Base-by-base conservation (phyloP, 108 stramenopile genomes). In the Stephanodiscus minutulus region DNA sequence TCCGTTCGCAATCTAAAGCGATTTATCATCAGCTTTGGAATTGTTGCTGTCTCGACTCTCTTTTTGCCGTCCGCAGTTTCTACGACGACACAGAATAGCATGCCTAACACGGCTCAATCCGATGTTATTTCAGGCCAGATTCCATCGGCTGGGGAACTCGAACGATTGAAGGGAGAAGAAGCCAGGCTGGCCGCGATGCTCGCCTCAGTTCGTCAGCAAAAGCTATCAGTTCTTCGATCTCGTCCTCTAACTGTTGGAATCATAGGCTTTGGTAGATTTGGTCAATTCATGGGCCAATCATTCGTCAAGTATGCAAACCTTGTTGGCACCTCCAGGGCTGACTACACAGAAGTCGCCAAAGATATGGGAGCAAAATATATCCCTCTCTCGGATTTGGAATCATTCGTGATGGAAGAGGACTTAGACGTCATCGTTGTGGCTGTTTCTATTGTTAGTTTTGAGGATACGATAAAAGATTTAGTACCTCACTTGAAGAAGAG, bases 361-460 rank as follows among this genome's bases (percentile, higher is more conserved):
- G 81, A 87, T 47, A 69, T 91, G 54, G 88, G 90, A 28, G 85
- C 72, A 18, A 75, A 73, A 20, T 83, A 68, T 31, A 64, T 79
- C 21, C 76, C 89, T 12, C 77, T 87, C 7, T 85, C 78, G 44
- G 83, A 90, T 21, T 49, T 82, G 25, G 76, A 70, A 55, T 68
- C 70, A 27, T 90, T 90, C 53, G 79, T 86, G 12, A 66, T 77
- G 60, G 75, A 59, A 72, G 87, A 65, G 35, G 72, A 71, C n/a
- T 68, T 79, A 67, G 94, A 86, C 36, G 93, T 93, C 20, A 85
- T 99, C 29, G 78, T 99, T 15, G 92, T 96, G 24, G 97, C 96
- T 74, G 97, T 99, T 21, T 88, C 98, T 43, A 94, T 92, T 66
- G 98, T 99, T n/a, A 99, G 87, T 69, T 94, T 94, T 76, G 90